These are phyloP conservation scores for Stylosanthes scabra DNA, from an alignment of 331 rosid genomes.

Conservation along the genomic window DNA sequence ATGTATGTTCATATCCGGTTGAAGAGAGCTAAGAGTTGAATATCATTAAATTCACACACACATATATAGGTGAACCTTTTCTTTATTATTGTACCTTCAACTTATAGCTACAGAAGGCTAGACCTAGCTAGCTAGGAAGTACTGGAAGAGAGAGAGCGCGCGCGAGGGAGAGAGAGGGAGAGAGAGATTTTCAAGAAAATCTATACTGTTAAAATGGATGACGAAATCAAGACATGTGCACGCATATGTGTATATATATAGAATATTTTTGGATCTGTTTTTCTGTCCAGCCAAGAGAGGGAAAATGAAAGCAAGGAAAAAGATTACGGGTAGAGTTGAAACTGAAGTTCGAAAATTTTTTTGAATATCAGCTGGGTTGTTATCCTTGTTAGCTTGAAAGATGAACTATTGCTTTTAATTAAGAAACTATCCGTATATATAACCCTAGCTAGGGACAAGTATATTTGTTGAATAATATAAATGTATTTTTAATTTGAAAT, in stretches of 20 bases:
- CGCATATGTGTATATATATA: background rate
- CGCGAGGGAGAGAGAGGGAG: background rate
- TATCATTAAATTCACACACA: constrained; percentile 26
- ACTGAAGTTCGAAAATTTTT: background rate
- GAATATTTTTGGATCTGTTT: background rate
- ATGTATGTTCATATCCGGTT: background rate
- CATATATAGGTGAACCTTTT: background rate
- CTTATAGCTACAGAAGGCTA: constrained; percentile 23
- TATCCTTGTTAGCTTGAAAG: background rate
- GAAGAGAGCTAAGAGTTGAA: constrained; percentile 23
- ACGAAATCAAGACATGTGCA: too few relatives aligned
- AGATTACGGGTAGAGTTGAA: constrained; percentile 28
- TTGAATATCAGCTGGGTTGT: constrained; percentile 28
- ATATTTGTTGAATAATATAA: too few relatives aligned
- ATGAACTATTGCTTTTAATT: constrained; percentile 2
- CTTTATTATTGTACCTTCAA: constrained; percentile 3
- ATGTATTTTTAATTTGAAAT: background rate
- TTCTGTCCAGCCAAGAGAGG: background rate
- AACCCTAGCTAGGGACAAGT: too few relatives aligned
- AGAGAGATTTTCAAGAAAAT: constrained; percentile 24
- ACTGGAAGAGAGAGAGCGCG: constrained; percentile 17
- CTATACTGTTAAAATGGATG: background rate
- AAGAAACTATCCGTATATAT: constrained; percentile 27
- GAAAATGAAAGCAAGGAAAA: constrained; percentile 26
- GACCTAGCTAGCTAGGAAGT: constrained; percentile 18